These are phyloP conservation scores for Aspergillus baeticus DNA, from an alignment of 495 filamentous ascomycete genomes.

Conservation along the genomic window DNA sequence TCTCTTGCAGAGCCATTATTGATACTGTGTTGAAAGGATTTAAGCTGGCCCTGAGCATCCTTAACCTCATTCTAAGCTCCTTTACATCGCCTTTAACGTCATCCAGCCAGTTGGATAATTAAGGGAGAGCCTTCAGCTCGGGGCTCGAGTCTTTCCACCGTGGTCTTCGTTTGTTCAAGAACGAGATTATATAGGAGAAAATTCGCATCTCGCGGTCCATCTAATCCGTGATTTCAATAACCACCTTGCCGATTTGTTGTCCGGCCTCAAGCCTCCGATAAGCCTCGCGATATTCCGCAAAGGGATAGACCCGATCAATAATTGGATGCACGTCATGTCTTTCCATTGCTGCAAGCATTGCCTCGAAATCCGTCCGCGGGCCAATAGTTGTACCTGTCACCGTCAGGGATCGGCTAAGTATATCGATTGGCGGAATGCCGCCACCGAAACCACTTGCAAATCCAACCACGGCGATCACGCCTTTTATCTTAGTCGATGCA, in stretches of 20 bases:
- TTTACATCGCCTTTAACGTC: no score
- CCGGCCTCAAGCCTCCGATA: constrained; percentile 8
- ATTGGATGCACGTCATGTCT: constrained; percentile 13
- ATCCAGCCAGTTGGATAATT: no score
- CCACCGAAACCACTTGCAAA: constrained; percentile 22
- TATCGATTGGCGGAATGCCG: constrained; percentile 9
- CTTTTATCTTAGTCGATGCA: constrained; percentile 41
- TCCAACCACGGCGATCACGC: constrained; percentile 45
- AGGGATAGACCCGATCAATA: constrained; percentile 28
- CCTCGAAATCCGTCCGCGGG: constrained; percentile 19
- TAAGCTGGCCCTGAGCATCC: no score
- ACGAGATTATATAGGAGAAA: no score
- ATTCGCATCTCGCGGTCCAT: no score
- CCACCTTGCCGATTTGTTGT: constrained; percentile 30
- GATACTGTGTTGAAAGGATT: no score
- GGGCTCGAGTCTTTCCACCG: no score
- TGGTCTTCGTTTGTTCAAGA: no score
- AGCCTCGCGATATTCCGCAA: constrained; percentile 24
- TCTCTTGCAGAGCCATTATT: no score
- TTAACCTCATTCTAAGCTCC: no score
- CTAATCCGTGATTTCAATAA: constrained; percentile 14
- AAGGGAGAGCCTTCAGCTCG: no score
- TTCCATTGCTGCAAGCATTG: constrained; percentile 18
- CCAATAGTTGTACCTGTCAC: constrained; percentile 30
- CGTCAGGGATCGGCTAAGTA: background rate